Evolutionary conservation across 257 asterid genomes (phyloP).

Genomic region (Primulina huaijiensis): DNA sequence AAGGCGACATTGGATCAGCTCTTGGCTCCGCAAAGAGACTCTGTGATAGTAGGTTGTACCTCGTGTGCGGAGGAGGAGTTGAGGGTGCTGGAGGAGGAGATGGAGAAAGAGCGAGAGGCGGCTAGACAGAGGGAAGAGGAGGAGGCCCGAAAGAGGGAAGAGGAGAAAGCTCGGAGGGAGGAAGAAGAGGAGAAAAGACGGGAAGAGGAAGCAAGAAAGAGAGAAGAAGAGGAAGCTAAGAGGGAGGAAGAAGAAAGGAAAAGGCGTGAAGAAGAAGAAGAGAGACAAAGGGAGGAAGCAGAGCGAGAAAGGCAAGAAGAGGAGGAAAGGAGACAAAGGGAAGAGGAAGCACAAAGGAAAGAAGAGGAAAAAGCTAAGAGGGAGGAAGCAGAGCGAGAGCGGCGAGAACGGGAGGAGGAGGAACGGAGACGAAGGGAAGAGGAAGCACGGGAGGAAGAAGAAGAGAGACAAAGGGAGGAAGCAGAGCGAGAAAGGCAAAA

Average conservation of each 20-base stretch:
- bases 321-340: not conserved
- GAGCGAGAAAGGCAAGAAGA: not conserved
- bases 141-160: slow-evolving; percentile 28
- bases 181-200: slow-evolving; percentile 8
- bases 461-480: slow-evolving; percentile 6
- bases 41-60: slow-evolving; percentile 55
- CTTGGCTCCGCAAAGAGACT: slow-evolving; percentile 36
- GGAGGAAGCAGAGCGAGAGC: not conserved
- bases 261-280: slow-evolving; percentile 8
- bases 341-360: not conserved
- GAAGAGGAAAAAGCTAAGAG: slow-evolving; percentile 2
- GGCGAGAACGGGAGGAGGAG: not conserved
- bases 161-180: slow-evolving; percentile 1
- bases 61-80: slow-evolving; percentile 85
- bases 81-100: slow-evolving; percentile 52
- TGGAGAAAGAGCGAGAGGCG: slow-evolving; percentile 39
- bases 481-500: not conserved
- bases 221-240: slow-evolving; percentile 7
- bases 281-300: slow-evolving; percentile 1
- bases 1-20: slow-evolving; percentile 46
- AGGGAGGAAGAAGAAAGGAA: slow-evolving; percentile 10
- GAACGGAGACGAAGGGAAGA: slow-evolving; percentile 20
- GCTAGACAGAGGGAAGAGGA: slow-evolving; percentile 36
- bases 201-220: slow-evolving; percentile 11
- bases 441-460: slow-evolving; percentile 15